Evolutionary conservation across 2,329 filamentous ascomycete species (phyloP).

Genomic region (Verticillium tricorpus): DNA sequence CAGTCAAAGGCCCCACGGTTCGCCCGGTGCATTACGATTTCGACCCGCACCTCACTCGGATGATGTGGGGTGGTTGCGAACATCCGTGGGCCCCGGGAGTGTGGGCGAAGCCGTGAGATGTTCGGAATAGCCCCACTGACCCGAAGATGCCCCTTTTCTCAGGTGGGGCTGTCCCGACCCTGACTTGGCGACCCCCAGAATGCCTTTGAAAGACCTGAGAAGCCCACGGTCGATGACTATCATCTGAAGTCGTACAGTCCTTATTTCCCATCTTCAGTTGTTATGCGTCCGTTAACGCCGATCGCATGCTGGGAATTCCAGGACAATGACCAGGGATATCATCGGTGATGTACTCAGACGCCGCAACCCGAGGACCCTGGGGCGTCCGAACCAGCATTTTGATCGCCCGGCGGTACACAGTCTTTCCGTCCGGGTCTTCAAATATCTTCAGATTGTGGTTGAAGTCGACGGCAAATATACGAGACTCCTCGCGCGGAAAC

Average conservation of each 20-base stretch:
- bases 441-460: slow-evolving; percentile 3
- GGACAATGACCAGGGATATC: background rate
- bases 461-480: slow-evolving; percentile 2
- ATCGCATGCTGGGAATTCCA: background rate
- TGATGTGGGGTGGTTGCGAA: background rate
- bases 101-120: background rate
- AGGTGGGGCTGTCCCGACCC: too few species aligned
- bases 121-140: background rate
- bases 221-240: too few species aligned
- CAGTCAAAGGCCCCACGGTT: background rate
- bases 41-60: background rate
- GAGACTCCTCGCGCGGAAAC: slow-evolving; percentile 3
- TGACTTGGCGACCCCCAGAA: too few species aligned
- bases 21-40: background rate
- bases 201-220: too few species aligned
- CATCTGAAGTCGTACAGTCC: too few species aligned
- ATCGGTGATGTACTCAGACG: slow-evolving; percentile 6
- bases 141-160: too few species aligned
- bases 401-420: slow-evolving; percentile 5
- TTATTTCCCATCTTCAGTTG: background rate
- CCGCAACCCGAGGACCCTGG: background rate
- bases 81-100: background rate
- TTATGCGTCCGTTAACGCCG: background rate
- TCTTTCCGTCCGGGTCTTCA: background rate
- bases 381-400: background rate